Base-by-base conservation (phyloP, 371 early-diverging fungal species). In the Mortierella sp. region DNA sequence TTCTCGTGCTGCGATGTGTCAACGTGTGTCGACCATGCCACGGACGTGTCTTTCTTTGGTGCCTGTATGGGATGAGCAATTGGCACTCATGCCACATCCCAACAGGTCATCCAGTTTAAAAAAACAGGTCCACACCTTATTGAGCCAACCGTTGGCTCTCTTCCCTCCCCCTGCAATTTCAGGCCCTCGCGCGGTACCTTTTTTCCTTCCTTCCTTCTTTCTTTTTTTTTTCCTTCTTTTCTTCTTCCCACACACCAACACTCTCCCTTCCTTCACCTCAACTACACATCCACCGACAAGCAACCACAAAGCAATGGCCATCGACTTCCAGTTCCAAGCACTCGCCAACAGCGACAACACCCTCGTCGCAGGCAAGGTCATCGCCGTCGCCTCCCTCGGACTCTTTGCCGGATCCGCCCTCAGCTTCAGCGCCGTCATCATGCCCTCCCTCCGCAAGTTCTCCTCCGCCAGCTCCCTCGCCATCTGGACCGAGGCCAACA, bases 371-470 rank as follows among this genome's bases (percentile, higher is more conserved):
- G 82, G 86, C 82, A 86, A 86, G 82, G 40, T 78, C n/a, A 59
- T 76, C 69, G 74, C 82, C 21, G 82, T 81, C 28, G 81, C 79
- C 8, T 77, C 86, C 28, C 54, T 85, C 44, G 86, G 86, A 54
- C 78, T 85, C 81, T 85, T 55, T 44, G 71, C 81, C 24, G 86
- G 86, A 34, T 81, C 76, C 3, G 76, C 86, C 64, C 78, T 85
- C 74, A 73, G 57, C 86, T 85, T 50, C 75, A 78, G 46, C 76
- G 44, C 81, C 74, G 55, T 81, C 72, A 78, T 85, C 69, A 81
- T 85, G 78, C 86, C 86, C 37, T 75, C 86, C 16, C 79, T 85
- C 37, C 76, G 78, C 75, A 85, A 81, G 86, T 85, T 85, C 79
- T 81, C 86, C 28, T 51, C 86, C 53, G 46, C 76, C 14, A 76